Base-by-base conservation (phyloP, 2,329 filamentous ascomycete genomes). In the Exophiala bonariae region DNA sequence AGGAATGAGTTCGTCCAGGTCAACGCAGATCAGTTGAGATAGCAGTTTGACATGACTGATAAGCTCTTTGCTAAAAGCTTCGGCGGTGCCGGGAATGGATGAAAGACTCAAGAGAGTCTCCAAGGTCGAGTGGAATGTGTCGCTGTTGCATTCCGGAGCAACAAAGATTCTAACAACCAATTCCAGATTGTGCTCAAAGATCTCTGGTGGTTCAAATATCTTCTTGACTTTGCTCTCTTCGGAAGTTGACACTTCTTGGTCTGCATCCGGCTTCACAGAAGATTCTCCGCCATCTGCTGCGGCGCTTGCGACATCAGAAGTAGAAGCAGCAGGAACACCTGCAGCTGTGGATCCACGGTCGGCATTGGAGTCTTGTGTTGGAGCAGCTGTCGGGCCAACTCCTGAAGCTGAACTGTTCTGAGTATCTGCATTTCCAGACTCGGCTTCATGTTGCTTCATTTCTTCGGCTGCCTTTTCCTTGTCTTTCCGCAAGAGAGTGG, bases 101-200 rank as follows among this genome's bases (percentile, higher is more conserved):
- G 91, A 97, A 34, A 99, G 79, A 62, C 97, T 96, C 73, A 96
- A 97, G 75, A 99, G 96, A n/a, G 95, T 95, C 13, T 92, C 93
- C 44, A 99, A 80, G 1, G 93, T 97, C 67, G 97, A 95, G 64
- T 93, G 88, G 78, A 99, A 99, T 0, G 93, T 97, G 75, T 96
- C 96, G 54, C 89, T 91, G 63, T 89, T 96, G 71, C 93, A 99
- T 68, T 99, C 93, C 39, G 91, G 86, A 54, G 92, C 92, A 34
- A 95, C 89, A 57, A 99, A 87, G 47, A 99, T 96, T 65, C 93
- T 93, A 59, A 97, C 88, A n/a, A 99, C 90, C 47, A 97, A 76
- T 49, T 87, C 88, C 47, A 99, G 79, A 64, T 97, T 96, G 63
- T 90, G 81, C 22, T 92, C 83, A 4, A 93, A 91, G 44, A 99